These are phyloP conservation scores for Dimargaris cristalligena DNA, from an alignment of 192 early-diverging fungal species.

Conservation along the genomic window DNA sequence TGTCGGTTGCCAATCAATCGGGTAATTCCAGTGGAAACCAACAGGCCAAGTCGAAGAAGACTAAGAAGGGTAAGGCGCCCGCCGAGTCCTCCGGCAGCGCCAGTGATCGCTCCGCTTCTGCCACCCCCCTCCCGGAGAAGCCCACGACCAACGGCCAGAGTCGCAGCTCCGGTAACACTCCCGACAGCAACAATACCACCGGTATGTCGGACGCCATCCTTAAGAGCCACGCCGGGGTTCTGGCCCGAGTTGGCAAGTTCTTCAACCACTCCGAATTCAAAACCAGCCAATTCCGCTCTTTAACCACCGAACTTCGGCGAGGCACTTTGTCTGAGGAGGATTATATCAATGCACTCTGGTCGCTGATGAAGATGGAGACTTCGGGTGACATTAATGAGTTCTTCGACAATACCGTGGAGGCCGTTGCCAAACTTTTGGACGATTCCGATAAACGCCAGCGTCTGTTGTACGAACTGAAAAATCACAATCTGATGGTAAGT, in stretches of 20 bases:
- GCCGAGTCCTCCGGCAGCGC: constrained; percentile 2
- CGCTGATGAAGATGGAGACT: constrained; percentile 9
- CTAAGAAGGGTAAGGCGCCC: constrained; percentile 11
- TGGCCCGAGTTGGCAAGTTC: constrained; percentile 22
- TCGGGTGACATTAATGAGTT: neutral
- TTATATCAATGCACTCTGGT: constrained; percentile 25
- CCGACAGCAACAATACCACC: neutral
- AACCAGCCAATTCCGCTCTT: constrained; percentile 27
- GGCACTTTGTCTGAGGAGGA: constrained; percentile 19
- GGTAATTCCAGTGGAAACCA: neutral
- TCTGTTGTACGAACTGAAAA: neutral
- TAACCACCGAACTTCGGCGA: constrained; percentile 31
- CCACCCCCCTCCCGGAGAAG: neutral
- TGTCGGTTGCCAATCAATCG: too few relatives aligned
- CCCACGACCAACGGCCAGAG: constrained; percentile 2
- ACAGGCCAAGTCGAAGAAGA: neutral
- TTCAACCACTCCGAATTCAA: constrained; percentile 18
- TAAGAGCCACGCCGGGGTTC: constrained; percentile 20
- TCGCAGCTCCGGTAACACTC: neutral
- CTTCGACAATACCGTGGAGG: neutral
- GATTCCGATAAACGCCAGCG: neutral
- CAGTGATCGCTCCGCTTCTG: constrained; percentile 2
- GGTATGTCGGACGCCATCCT: neutral
- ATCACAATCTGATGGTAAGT: too few relatives aligned
- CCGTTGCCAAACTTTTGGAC: neutral